A percentile compares a stretch with the other conserved stretches of the same genome.
phyloP scores from a whole-genome alignment of 1,139 yeast genomes.

The Scheffersomyces titani region DNA sequence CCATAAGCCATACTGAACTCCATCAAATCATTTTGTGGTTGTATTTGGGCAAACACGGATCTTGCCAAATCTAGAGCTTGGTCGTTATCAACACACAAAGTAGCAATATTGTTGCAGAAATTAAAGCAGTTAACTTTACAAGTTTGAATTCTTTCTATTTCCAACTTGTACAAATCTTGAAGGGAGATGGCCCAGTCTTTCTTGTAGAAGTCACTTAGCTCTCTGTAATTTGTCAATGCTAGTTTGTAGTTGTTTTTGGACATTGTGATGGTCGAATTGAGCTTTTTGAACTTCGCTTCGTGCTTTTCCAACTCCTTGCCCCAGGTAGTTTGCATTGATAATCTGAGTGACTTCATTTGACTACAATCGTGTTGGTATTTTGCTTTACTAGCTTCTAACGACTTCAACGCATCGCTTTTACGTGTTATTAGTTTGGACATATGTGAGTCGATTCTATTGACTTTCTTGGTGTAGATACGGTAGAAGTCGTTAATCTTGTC shows the following conservation, averaged over 20 bases:
- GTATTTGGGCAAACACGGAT: constrained; percentile 66
- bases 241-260: constrained; percentile 61
- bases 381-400: constrained; percentile 48
- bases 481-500: constrained; percentile 35
- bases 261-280: constrained; percentile 48
- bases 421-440: constrained; percentile 36
- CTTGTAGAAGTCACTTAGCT: constrained; percentile 70
- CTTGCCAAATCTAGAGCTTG: constrained; percentile 74
- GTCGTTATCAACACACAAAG: constrained; percentile 78
- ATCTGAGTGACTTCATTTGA: constrained; percentile 57
- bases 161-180: constrained; percentile 71
- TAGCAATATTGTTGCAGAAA: constrained; percentile 74
- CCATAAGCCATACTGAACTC: constrained; percentile 57
- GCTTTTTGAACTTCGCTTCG: constrained; percentile 60
- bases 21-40: constrained; percentile 60
- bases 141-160: constrained; percentile 74
- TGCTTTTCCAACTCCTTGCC: constrained; percentile 76
- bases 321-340: constrained; percentile 72
- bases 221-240: constrained; percentile 59
- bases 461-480: constrained; percentile 30
- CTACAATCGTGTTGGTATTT: constrained; percentile 62
- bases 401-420: constrained; percentile 26
- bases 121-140: constrained; percentile 81
- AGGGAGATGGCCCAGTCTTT: constrained; percentile 78
- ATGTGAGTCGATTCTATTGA: constrained; percentile 35